These are phyloP conservation scores for Aspergillus clavatus DNA, from an alignment of 2,329 filamentous ascomycete species.

Conservation along the genomic window DNA sequence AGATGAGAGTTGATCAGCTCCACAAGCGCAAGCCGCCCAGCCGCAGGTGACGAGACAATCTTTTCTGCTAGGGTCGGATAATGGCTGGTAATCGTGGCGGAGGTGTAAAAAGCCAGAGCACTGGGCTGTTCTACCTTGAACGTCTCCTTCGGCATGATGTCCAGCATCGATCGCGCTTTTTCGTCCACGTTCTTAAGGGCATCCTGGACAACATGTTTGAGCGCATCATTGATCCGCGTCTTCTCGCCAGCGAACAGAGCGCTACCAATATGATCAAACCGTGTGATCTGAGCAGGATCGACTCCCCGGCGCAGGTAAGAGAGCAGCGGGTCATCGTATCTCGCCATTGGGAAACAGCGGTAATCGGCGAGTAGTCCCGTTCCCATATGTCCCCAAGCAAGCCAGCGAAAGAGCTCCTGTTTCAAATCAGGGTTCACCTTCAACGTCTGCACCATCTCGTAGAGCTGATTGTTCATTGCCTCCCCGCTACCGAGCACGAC, in stretches of 20 bases:
- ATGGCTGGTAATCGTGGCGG: constrained; percentile 55
- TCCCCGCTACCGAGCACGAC: constrained; percentile 74
- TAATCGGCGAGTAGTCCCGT: constrained; percentile 75
- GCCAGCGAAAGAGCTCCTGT: constrained; percentile 72
- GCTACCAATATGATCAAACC: constrained; percentile 66
- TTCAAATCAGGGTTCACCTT: constrained; percentile 59
- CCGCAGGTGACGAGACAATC: constrained; percentile 52
- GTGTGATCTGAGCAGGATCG: constrained; percentile 63
- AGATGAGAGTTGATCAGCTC: constrained; percentile 78
- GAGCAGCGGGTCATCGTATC: constrained; percentile 67
- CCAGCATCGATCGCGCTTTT: constrained; percentile 58
- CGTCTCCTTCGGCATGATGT: constrained; percentile 54
- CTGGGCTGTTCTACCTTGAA: constrained; percentile 64
- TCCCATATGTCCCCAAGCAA: constrained; percentile 90
- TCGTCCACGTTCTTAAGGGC: constrained; percentile 55
- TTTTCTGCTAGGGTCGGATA: constrained; percentile 65
- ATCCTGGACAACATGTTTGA: background rate
- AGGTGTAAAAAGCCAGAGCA: constrained; percentile 73
- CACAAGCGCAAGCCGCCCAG: constrained; percentile 63
- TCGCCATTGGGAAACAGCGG: constrained; percentile 78
- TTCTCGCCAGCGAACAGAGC: constrained; percentile 70
- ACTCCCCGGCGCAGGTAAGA: constrained; percentile 69
- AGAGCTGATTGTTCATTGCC: constrained; percentile 76
- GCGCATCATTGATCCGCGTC: constrained; percentile 55
- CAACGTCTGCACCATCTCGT: constrained; percentile 60